A percentile compares a stretch with the other conserved stretches of the same genome.
Evolutionary conservation across 495 filamentous ascomycete species (phyloP).

Genomic region (Pseudotulostoma volvatum): DNA sequence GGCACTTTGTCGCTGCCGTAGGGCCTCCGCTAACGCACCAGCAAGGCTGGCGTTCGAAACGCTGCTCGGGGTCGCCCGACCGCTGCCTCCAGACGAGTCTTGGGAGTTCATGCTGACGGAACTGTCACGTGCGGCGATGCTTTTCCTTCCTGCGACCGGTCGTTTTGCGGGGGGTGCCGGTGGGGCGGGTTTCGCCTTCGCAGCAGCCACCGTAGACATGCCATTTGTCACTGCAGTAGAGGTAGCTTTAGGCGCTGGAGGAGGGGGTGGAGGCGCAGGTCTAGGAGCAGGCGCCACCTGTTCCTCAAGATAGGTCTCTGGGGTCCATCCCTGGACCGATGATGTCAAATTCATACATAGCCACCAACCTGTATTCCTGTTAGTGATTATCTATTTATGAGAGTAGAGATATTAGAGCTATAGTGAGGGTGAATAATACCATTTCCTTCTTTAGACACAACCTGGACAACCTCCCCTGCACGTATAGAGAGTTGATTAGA

Average conservation of each 20-base stretch:
- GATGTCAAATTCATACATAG: slow-evolving; percentile 53
- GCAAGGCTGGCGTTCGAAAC: slow-evolving; percentile 56
- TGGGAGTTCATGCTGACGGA: slow-evolving; percentile 54
- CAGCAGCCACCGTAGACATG: slow-evolving; percentile 31
- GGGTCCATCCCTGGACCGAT: slow-evolving; percentile 72
- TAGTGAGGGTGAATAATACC: slow-evolving; percentile 40
- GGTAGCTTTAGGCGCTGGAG: slow-evolving; percentile 34
- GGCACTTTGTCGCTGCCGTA: slow-evolving; percentile 54
- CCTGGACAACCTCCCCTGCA: slow-evolving; percentile 64
- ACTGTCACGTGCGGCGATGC: slow-evolving; percentile 49
- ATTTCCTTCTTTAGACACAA: slow-evolving; percentile 78
- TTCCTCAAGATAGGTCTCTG: slow-evolving; percentile 84
- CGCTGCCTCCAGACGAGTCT: slow-evolving; percentile 45
- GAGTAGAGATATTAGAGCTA: not conserved
- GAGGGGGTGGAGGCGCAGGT: slow-evolving; percentile 41
- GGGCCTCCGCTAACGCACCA: slow-evolving; percentile 69
- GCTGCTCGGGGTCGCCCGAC: slow-evolving; percentile 50
- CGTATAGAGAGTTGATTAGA: slow-evolving; percentile 64
- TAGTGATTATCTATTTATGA: slow-evolving; percentile 10
- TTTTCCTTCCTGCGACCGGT: slow-evolving; percentile 53
- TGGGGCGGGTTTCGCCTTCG: slow-evolving; percentile 52
- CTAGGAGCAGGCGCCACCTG: slow-evolving; percentile 29
- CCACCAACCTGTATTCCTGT: slow-evolving; percentile 64
- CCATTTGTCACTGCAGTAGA: slow-evolving; percentile 33
- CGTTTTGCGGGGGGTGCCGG: slow-evolving; percentile 78